Evolutionary conservation across 2,329 filamentous ascomycete genomes (phyloP).

Genomic region (Colletotrichum eleusines): DNA sequence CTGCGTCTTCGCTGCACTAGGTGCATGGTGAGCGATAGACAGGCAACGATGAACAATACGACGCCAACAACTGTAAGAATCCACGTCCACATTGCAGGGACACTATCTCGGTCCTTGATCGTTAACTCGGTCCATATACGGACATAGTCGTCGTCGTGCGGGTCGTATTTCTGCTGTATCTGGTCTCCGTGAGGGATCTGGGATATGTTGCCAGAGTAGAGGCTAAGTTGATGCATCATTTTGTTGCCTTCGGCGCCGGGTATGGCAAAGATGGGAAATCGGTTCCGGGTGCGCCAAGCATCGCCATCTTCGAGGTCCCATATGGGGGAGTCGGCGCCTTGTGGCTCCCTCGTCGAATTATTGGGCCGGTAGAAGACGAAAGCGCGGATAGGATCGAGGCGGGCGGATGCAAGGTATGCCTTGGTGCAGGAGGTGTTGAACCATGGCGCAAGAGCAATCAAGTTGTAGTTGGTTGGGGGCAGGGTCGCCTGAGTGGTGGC

Average conservation of each 20-base stretch:
- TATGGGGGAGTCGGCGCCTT: conserved; percentile 69
- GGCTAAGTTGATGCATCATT: conserved; percentile 78
- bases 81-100: conserved; percentile 87
- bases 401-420: conserved; percentile 76
- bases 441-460: conserved; percentile 91
- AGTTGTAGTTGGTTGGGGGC: conserved; percentile 74
- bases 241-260: conserved; percentile 73
- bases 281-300: conserved; percentile 77
- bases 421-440: conserved; percentile 78
- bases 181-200: conserved; percentile 69
- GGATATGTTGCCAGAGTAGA: conserved; percentile 82
- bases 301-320: conserved; percentile 80
- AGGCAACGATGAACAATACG: conserved; percentile 74
- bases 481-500: conserved; percentile 80
- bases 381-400: conserved; percentile 68
- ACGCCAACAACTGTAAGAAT: conserved; percentile 77
- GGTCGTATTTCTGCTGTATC: conserved; percentile 66
- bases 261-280: conserved; percentile 87
- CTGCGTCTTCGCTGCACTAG: conserved; percentile 80
- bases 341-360: conserved; percentile 70
- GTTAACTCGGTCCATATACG: conserved; percentile 69
- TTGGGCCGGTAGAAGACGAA: conserved; percentile 74
- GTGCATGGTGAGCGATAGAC: conserved; percentile 81
- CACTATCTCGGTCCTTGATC: conserved; percentile 59
- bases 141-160: conserved; percentile 69